Base-by-base conservation (phyloP, 768 basidiomycete species). In the Phylloporus rhodoxanthus region DNA sequence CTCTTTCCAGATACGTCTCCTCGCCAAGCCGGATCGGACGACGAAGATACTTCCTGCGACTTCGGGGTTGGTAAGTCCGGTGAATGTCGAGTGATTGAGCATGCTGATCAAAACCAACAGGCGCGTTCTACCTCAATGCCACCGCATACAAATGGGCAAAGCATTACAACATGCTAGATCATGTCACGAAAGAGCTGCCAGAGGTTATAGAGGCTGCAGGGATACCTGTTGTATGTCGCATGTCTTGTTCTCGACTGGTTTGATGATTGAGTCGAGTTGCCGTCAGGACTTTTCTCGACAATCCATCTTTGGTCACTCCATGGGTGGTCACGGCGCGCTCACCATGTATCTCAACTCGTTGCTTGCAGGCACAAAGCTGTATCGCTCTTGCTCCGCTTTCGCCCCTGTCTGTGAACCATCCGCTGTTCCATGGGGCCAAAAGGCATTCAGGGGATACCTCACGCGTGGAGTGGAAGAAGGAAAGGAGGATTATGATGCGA, bases 261-360 rank as follows among this genome's bases (percentile, higher is more conserved):
- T 13, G 19, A 39, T 15, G 49, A 29, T 11, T 48, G 34, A 55
- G 34, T 30, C 5, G 26, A 20, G 19, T 36, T 26, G n/a, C 29
- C 7, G 5, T 21, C 58, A 93, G 91, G 91, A 98, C 72, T 76
- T 85, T 57, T 75, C 72, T 28, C 82, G 87, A 44, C 83, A 89
- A 63, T 92, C 91, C 19, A 85, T 98, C 60, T 87, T 91, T 62
- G 96, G 96, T 9, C 96, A 99, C 69, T 92, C 89, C 39, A 99
- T 98, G 96, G 91, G 90, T 50, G 96, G 96, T 2, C 93, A 96
- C 63, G 96, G 96, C 8, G 92, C 96, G 11, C 77, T 99, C 23
- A 87, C 87, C 14, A 70, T 97, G 33, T 97, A 97, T 69, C 83
- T 98, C 39, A 75, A 81, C 47, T 84, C 90, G 28, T 64, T 72